Evolutionary conservation across 1,284 basidiomycete genomes (phyloP).

Genomic region (Tylopilus sp.): DNA sequence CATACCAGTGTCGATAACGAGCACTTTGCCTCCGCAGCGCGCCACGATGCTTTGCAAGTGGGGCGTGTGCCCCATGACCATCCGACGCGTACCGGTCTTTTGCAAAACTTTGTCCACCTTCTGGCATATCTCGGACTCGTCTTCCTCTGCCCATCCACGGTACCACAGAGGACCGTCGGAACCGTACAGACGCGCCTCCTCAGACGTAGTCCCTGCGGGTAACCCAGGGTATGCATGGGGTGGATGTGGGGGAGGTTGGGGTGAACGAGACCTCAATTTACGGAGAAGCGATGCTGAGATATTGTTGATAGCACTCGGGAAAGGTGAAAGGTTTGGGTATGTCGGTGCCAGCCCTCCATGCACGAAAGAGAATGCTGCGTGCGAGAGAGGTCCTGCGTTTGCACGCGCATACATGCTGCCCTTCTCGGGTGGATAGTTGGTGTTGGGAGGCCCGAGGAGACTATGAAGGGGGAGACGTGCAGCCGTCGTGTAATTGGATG

Average conservation of each 20-base stretch:
- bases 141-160: conserved; percentile 79
- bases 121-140: conserved; percentile 64
- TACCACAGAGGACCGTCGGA: conserved; percentile 86
- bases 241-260: conserved; percentile 74
- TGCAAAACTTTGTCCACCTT: conserved; percentile 67
- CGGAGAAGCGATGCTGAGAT: conserved; percentile 63
- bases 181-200: conserved; percentile 71
- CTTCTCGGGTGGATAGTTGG: conserved; percentile 56
- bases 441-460: conserved; percentile 64
- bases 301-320: conserved; percentile 77
- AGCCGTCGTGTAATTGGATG: conserved; percentile 80
- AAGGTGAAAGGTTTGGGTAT: conserved; percentile 69
- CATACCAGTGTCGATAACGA: conserved; percentile 84
- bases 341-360: conserved; percentile 82
- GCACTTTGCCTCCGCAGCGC: conserved; percentile 80
- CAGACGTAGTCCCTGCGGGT: conserved; percentile 58
- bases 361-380: conserved; percentile 80
- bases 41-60: conserved; percentile 80
- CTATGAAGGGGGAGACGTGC: conserved; percentile 77
- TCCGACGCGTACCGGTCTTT: conserved; percentile 73
- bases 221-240: conserved; percentile 76
- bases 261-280: conserved; percentile 54
- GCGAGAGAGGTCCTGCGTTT: conserved; percentile 53
- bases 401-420: conserved; percentile 33
- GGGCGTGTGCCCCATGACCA: conserved; percentile 96